Evolutionary conservation across 306 rosid species (phyloP), one percentile per base, ranked within the genome.

Genomic region (Bauhinia variegata): DNA sequence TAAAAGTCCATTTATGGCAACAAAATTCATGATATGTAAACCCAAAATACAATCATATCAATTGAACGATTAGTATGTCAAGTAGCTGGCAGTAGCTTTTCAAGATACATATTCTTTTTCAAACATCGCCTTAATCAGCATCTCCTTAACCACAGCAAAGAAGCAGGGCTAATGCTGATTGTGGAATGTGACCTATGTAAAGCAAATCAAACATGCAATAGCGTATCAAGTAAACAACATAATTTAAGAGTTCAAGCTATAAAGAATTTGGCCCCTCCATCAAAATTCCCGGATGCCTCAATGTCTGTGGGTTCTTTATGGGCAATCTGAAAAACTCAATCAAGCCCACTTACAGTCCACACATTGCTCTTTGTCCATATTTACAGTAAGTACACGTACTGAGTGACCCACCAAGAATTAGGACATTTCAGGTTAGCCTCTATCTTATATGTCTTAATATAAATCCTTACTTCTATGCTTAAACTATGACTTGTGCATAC

Each of bases 391-490:
- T 47, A 71, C 91, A 85, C 95, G 75, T 73, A 73, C 68, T 83
- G 44, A 68, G 89, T 57, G 86, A 30, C 86, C 96, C 61, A 60
- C 88, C 96, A 90, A 90, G 95, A 90, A 90, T 90, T 85, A 85
- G 91, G 96, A 87, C 89, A 85, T 72, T 39, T 73, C 43, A 7
- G 2, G 42, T 61, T 61, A 10, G 18, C 54, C 49, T 38, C 48
- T 58, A 12, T 42, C 36, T 42, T 19, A 68, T 7, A 36, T 4
- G 8, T 13, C 50, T 42, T 53, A 71, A 32, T 44, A 50, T 55
- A 44, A 75, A 72, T 5, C 50, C 37, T 39, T 5, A 51, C 54
- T 60, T 36, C 34, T 38, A 36, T 7, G 49, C 12, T 23, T 60
- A 50, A 11, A 48, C 30, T 5, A 59, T 13, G 33, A 69, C 30